Evolutionary conservation across 192 early-diverging fungal genomes (phyloP).

Genomic region (Coemansia sp.): DNA sequence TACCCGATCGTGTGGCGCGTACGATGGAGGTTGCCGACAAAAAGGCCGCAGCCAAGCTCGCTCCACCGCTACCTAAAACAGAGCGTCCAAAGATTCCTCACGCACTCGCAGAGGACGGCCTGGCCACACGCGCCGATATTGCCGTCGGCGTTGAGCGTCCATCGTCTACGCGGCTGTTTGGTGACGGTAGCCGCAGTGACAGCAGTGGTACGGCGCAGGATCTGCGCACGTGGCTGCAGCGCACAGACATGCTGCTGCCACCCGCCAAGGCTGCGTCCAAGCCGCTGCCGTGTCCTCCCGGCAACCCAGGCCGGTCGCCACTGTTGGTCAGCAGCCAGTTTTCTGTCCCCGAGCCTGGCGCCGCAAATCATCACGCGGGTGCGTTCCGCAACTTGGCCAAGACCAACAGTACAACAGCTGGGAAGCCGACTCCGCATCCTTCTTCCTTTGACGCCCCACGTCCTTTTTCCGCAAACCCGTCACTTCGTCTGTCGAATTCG

Average conservation of each 20-base stretch:
- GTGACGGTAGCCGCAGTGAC: background rate
- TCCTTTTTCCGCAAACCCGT: slow-evolving; percentile 19
- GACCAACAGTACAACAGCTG: background rate
- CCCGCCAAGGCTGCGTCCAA: slow-evolving; percentile 25
- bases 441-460: slow-evolving; percentile 28
- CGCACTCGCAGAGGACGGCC: slow-evolving; percentile 26
- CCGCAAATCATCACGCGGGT: slow-evolving; percentile 2
- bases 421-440: slow-evolving; percentile 10
- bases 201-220: slow-evolving; percentile 11
- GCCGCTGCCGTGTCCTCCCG: slow-evolving; percentile 30
- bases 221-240: slow-evolving; percentile 47
- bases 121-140: slow-evolving; percentile 24
- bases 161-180: slow-evolving; percentile 40
- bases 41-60: slow-evolving; percentile 4
- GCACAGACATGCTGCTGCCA: slow-evolving; percentile 41
- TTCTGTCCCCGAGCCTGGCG: slow-evolving; percentile 9
- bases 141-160: slow-evolving; percentile 31
- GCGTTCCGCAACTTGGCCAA: background rate
- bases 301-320: slow-evolving; percentile 19
- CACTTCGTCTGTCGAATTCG: slow-evolving; percentile 1
- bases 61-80: slow-evolving; percentile 36
- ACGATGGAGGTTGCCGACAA: slow-evolving; percentile 31
- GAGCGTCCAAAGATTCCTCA: slow-evolving; percentile 37
- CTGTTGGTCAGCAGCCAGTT: slow-evolving; percentile 34
- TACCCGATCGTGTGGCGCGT: slow-evolving; percentile 39